Evolutionary conservation across 1,284 basidiomycete species (phyloP), one percentile per base, ranked within the genome.

Genomic region (Phaffia rhodozyma): DNA sequence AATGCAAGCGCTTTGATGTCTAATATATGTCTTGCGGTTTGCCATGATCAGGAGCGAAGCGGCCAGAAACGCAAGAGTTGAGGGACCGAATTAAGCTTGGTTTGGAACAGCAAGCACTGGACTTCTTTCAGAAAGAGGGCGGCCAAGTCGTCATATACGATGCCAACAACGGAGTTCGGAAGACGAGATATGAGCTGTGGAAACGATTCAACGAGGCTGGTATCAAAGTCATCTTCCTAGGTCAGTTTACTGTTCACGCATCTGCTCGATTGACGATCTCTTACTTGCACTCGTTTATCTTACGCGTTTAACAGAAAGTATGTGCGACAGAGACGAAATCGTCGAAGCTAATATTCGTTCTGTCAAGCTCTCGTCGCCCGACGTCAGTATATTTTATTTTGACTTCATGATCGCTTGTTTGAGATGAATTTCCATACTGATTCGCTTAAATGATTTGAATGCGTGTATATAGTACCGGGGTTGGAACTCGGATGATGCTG

Each of bases 71-170:
- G 0, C 80, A 88, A 66, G 81, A 79, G 49, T 78, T 98, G 43
- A 80, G 93, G 52, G 78, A 83, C 67, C 81, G 79, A 67, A 85
- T 97, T 66, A 83, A 86, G 60, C 80, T 81, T 2, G 89, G 86
- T 21, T 88, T 96, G 69, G 91, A 97, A 75, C 81, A 87, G 71
- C 79, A 86, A 61, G 91, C 98, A 54, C 86, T 85, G 82, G 85
- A 91, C 66, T 96, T 89, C 76, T 98, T 96, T 77, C 81, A 84
- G 68, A 79, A 79, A 1, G 76, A 80, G 58, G 77, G 79, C 3
- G 93, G 93, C 0, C 94, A 99, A 74, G 93, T 98, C 21, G 91
- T 94, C 43, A 93, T 99, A 67, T 98, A 97, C 77, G 96, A 99
- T 73, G 96, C 96, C n/a, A 98, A 98, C 74, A 97, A 98, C 71